A percentile compares a stretch with the other conserved stretches of the same genome.
Evolutionary conservation across 2,329 filamentous ascomycete genomes (phyloP).

Genomic region (Trichoderma gracile): DNA sequence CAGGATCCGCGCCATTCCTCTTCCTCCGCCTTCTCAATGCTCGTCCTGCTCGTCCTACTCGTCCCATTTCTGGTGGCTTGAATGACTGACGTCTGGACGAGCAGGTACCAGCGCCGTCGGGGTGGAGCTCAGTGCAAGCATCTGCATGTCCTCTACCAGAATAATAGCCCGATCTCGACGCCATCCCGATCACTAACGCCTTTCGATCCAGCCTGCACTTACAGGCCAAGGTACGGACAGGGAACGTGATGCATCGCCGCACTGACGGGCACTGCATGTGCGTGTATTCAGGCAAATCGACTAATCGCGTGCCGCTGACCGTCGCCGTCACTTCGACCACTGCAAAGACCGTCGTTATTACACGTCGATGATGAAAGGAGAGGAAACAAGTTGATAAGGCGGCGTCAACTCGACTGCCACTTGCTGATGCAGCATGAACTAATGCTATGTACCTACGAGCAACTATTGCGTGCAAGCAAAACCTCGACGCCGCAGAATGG

Average conservation of each 20-base stretch:
- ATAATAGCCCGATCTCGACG: conserved; percentile 19
- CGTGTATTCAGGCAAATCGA: not conserved
- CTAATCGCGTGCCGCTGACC: not conserved
- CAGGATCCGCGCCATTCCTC: conserved; percentile 12
- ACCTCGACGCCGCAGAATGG: conserved; percentile 21
- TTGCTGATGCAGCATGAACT: conserved; percentile 7
- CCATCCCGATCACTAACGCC: conserved; percentile 17
- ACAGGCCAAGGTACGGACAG: no score
- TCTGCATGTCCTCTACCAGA: not conserved
- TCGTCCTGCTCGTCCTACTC: no score
- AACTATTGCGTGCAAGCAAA: conserved; percentile 1
- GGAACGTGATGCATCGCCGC: not conserved
- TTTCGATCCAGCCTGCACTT: not conserved
- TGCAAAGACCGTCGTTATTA: not conserved
- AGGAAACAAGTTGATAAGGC: not conserved
- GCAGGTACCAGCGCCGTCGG: conserved; percentile 9
- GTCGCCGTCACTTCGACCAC: not conserved
- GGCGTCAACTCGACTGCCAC: conserved; percentile 17
- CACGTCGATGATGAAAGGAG: not conserved
- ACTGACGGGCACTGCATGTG: not conserved
- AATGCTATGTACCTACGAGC: not conserved
- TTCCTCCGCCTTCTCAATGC: no score
- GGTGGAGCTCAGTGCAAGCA: not conserved
- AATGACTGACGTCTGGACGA: conserved; percentile 11
- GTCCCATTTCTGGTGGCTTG: conserved; percentile 4